phyloP scores from a whole-genome alignment of 805 yeast species.

The Candida bentonensis region DNA sequence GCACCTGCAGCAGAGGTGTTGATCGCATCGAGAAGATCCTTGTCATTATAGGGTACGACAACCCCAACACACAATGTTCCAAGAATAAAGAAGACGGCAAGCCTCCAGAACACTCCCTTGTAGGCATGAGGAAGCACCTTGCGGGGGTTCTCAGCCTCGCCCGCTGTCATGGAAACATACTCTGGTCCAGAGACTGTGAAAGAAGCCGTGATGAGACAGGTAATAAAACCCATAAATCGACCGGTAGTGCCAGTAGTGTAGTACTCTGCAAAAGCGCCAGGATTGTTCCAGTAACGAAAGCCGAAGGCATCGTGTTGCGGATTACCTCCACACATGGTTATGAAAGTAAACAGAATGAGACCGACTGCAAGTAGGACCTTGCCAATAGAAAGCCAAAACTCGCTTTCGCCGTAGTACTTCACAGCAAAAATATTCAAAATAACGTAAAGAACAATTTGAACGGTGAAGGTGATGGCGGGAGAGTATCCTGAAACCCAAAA shows the following conservation, averaged over 20 bases:
- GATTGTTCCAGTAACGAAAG: constrained; percentile 40
- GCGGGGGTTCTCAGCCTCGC: constrained; percentile 64
- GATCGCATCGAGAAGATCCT: constrained; percentile 42
- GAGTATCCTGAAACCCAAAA: constrained; percentile 69
- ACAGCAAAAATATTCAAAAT: constrained; percentile 62
- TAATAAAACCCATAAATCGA: constrained; percentile 56
- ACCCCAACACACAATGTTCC: constrained; percentile 72
- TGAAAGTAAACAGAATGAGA: constrained; percentile 55
- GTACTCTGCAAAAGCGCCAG: constrained; percentile 45
- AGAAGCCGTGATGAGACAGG: constrained; percentile 55
- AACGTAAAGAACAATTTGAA: constrained; percentile 52
- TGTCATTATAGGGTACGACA: constrained; percentile 58
- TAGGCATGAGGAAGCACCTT: constrained; percentile 65
- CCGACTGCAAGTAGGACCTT: constrained; percentile 67
- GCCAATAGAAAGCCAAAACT: constrained; percentile 64
- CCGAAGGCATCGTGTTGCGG: constrained; percentile 54
- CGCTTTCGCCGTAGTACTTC: constrained; percentile 63
- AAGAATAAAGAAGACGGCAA: constrained; percentile 52
- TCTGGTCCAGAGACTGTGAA: constrained; percentile 83
- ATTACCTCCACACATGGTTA: constrained; percentile 81
- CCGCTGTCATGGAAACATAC: constrained; percentile 71
- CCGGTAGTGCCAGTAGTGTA: constrained; percentile 43
- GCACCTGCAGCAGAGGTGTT: constrained; percentile 58
- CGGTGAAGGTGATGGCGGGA: constrained; percentile 53
- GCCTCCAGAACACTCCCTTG: constrained; percentile 56